Conservation (phyloP, 2,329 filamentous ascomycete species). For the Erysiphe pisi region DNA sequence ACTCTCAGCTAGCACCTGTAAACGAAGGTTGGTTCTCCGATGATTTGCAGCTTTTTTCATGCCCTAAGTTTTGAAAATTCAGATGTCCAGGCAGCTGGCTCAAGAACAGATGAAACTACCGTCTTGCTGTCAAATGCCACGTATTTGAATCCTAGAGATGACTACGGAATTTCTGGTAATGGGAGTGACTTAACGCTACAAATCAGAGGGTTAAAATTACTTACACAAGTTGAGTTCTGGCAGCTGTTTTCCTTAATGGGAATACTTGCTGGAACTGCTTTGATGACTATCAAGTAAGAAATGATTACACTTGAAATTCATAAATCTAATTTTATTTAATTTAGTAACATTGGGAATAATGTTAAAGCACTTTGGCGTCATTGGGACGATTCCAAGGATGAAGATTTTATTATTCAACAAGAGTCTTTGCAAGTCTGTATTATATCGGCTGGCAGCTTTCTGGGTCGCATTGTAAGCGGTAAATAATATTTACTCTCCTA, state of each 20-base stretch:
- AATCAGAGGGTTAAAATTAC: constrained; percentile 39
- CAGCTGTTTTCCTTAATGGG: constrained; percentile 52
- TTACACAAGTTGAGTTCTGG: too few relatives aligned
- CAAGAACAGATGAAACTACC: too few relatives aligned
- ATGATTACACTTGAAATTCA: background rate
- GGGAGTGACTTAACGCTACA: too few relatives aligned
- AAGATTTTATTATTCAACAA: constrained; percentile 64
- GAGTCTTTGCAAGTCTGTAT: constrained; percentile 92
- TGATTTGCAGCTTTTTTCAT: too few relatives aligned
- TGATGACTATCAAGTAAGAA: constrained; percentile 98
- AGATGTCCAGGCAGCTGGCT: too few relatives aligned
- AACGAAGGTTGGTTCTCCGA: too few relatives aligned
- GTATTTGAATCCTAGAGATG: too few relatives aligned
- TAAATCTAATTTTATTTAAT: constrained; percentile 25
- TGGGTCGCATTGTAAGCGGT: constrained; percentile 69
- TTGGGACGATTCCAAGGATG: constrained; percentile 61
- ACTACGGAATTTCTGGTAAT: too few relatives aligned
- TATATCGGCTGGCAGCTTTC: constrained; percentile 77
- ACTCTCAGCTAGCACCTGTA: too few relatives aligned
- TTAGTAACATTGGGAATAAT: constrained; percentile 90
- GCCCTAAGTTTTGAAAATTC: too few relatives aligned
- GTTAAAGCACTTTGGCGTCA: constrained; percentile 77
- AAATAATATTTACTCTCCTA: constrained; percentile 35
- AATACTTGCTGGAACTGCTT: constrained; percentile 78
- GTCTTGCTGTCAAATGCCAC: too few relatives aligned